Percentiles rank a stretch among this genome's conserved stretches.
Conservation (phyloP, 2,329 filamentous ascomycete genomes). For the Ascochyta fabae region DNA sequence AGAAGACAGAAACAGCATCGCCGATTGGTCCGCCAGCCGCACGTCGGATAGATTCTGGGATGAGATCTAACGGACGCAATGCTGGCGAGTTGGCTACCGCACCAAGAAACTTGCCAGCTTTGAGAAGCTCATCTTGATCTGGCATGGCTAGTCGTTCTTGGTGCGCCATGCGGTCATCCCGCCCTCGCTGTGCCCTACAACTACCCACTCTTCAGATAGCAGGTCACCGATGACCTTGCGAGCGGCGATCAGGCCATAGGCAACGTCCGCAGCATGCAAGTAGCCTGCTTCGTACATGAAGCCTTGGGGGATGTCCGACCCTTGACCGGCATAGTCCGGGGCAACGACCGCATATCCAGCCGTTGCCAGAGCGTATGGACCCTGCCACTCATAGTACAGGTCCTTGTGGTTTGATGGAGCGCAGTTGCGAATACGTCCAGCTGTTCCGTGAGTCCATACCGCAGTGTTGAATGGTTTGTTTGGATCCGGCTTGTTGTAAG, state of each 20-base stretch:
- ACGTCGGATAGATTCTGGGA: conserved; percentile 28
- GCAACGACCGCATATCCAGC: conserved; percentile 31
- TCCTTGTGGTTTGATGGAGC: conserved; percentile 29
- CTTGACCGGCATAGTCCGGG: conserved; percentile 30
- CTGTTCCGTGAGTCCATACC: conserved; percentile 30
- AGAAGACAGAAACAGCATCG: conserved; percentile 29
- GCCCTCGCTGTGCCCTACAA: conserved; percentile 32
- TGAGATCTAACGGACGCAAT: conserved; percentile 29
- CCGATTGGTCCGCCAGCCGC: conserved; percentile 28
- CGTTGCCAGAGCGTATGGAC: conserved; percentile 22
- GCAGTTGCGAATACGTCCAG: conserved; percentile 25
- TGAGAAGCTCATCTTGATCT: conserved; percentile 22
- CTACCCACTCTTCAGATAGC: conserved; percentile 27
- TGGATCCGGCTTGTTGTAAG: conserved; percentile 22
- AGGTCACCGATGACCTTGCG: conserved; percentile 26
- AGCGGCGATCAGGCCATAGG: conserved; percentile 26
- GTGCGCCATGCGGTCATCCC: conserved; percentile 34
- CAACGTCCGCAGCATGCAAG: conserved; percentile 29
- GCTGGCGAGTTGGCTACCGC: conserved; percentile 31
- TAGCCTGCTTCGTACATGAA: conserved; percentile 33
- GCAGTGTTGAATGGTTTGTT: conserved; percentile 23
- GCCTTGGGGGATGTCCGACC: conserved; percentile 26
- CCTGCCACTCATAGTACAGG: conserved; percentile 32
- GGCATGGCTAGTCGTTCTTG: conserved; percentile 31
- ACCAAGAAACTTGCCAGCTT: conserved; percentile 29